Percentiles rank a stretch among this genome's conserved stretches.
Conservation (phyloP, 768 basidiomycete species). For the Leucocoprinus leucothites region DNA sequence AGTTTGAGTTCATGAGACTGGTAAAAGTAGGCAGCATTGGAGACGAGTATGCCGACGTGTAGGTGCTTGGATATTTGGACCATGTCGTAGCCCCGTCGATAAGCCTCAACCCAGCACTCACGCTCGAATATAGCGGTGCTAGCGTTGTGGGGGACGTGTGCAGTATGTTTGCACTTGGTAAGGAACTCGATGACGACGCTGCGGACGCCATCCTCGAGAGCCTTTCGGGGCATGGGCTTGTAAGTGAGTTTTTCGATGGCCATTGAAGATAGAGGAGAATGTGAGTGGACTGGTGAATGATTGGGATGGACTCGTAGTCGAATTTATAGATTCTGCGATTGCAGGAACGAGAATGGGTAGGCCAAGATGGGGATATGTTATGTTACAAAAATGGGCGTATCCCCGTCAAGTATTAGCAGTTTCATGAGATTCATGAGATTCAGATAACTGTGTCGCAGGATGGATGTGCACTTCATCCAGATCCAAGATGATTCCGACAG, state of each 20-base stretch:
- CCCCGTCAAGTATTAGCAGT: neutral
- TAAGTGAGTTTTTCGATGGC: constrained; percentile 4
- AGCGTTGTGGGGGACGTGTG: constrained; percentile 3
- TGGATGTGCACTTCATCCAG: neutral
- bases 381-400: neutral
- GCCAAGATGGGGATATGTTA: constrained; percentile 1
- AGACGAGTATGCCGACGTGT: constrained; percentile 10
- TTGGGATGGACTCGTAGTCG: neutral
- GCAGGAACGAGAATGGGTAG: neutral
- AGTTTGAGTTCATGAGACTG: constrained; percentile 10
- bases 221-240: neutral
- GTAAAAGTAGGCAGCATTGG: constrained; percentile 12
- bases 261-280: constrained; percentile 3
- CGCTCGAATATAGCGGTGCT: constrained; percentile 7
- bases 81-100: constrained; percentile 12
- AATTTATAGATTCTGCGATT: constrained; percentile 2
- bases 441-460: neutral
- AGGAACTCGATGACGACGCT: constrained; percentile 11
- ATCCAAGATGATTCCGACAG: neutral
- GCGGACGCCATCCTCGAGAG: constrained; percentile 12
- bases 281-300: neutral
- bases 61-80: constrained; percentile 8
- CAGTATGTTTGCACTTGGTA: constrained; percentile 5
- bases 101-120: constrained; percentile 12
- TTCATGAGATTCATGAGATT: neutral